Percentiles rank a stretch among this genome's conserved stretches.
Conservation (phyloP, 129 eudicot species). For the Smallanthus sonchifolius region DNA sequence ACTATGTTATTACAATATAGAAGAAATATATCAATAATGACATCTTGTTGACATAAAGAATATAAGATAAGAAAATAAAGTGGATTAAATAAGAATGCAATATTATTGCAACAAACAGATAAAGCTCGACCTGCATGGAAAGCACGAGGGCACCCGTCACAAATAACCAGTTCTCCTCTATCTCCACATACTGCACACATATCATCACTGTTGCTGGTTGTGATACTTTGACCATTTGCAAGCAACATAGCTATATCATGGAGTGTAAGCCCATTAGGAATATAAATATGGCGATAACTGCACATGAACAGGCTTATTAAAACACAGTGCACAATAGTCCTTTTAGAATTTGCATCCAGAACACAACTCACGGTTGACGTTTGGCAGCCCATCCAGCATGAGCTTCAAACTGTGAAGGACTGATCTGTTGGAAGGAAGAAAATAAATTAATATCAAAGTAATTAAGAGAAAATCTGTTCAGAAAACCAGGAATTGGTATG, state of each 20-base stretch:
- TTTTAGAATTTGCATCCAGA: background rate
- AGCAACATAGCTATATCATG: conserved; percentile 81
- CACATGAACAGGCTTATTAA: conserved; percentile 1
- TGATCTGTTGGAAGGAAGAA: conserved; percentile 50
- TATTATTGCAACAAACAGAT: conserved; percentile 5
- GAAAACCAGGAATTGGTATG: conserved; percentile 1
- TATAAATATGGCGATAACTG: conserved; percentile 88
- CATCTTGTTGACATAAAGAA: background rate
- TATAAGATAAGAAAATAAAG: background rate
- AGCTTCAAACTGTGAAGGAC: conserved; percentile 97
- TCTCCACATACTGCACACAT: conserved; percentile 97
- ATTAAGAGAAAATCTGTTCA: background rate
- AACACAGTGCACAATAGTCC: background rate
- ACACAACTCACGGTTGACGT: conserved; percentile 87
- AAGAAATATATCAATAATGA: conserved; percentile 10
- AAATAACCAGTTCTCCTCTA: conserved; percentile 63
- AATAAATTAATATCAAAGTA: background rate
- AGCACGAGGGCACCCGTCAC: conserved; percentile 96
- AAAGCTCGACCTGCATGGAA: conserved; percentile 64
- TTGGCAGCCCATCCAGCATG: conserved; percentile 98
- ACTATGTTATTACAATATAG: background rate
- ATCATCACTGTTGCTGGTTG: conserved; percentile 75
- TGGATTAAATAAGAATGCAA: background rate
- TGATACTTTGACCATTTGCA: conserved; percentile 72
- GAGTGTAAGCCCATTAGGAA: conserved; percentile 69